Base-by-base conservation (phyloP, 2,329 filamentous ascomycete genomes). In the Monilinia fructicola region DNA sequence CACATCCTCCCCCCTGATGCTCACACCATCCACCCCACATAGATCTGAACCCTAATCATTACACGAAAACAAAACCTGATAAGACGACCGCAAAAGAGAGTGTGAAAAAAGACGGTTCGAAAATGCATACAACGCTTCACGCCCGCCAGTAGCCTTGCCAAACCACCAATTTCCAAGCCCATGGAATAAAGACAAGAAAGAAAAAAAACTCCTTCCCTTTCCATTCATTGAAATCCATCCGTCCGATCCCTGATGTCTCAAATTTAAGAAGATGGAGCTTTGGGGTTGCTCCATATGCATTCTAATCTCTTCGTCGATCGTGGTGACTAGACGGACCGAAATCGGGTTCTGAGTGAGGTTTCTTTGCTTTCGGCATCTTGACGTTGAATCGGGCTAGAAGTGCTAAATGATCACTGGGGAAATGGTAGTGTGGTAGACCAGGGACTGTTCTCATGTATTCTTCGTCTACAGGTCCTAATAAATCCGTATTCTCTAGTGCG, bases 371-470 rank as follows among this genome's bases (percentile, higher is more conserved):
- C 74, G 84, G 84, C 67, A 82, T 81, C 78, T 91, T 91, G 77
- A 91, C 83, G 67, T 84, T 81, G 78, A 91, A 91, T 77, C 91
- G 86, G 61, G 87, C 85, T 75, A 88, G 82, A 69, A 91, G 81
- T 70, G 87, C 85, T 71, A 92, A 78, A 78, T 92, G 89, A 75
- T 92, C 89, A 79, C 86, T 89, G 4, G 89, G 89, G 78, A 90
- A 90, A 79, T 91, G 88, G 77, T 87, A 88, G 75, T 91, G 90
- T 6, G 89, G 89, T 78, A 91, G 91, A 1, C 89, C 89, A 52
- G 89, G 89, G 26, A 91, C 88, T 62, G 84, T 83, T 73, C 85
- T 83, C 73, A 92, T 83, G 77, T 92, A 91, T 52, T 89, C 84
- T 74, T 86, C 84, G 77, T 92, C 89, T 55, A 91, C 86, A 70